Evolutionary conservation across 495 filamentous ascomycete species (phyloP).

Genomic region (Penicillium crystallinum): DNA sequence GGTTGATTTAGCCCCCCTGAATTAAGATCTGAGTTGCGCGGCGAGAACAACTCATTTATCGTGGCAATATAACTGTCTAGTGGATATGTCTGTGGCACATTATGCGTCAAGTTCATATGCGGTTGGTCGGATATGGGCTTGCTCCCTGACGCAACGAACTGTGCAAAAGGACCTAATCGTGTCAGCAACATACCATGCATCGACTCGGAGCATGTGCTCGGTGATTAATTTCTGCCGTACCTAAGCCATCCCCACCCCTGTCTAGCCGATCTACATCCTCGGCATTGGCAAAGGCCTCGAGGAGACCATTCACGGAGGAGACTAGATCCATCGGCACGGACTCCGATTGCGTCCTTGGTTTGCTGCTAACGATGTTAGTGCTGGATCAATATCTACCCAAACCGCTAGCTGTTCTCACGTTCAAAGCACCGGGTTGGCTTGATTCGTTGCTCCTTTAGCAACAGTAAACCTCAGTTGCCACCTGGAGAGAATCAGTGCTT

Average conservation of each 20-base stretch:
- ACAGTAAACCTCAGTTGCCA: no score
- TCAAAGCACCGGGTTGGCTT: no score
- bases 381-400: background rate
- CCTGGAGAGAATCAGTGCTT: no score
- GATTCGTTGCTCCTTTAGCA: no score
- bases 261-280: conserved; percentile 5
- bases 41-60: conserved; percentile 7
- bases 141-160: background rate
- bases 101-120: conserved; percentile 1
- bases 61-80: conserved; percentile 3
- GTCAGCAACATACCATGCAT: background rate
- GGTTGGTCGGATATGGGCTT: conserved; percentile 3
- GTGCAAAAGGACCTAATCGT: background rate
- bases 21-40: background rate
- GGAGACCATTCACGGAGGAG: background rate
- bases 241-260: background rate
- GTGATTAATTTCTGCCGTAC: background rate
- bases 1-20: background rate
- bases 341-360: background rate
- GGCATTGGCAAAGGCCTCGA: conserved; percentile 7
- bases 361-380: conserved; percentile 1
- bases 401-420: background rate
- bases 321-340: conserved; percentile 1
- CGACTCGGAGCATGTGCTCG: background rate
- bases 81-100: conserved; percentile 8